Evolutionary conservation across 495 filamentous ascomycete genomes (phyloP).

Genomic region (Astrothelium macrocarpum): DNA sequence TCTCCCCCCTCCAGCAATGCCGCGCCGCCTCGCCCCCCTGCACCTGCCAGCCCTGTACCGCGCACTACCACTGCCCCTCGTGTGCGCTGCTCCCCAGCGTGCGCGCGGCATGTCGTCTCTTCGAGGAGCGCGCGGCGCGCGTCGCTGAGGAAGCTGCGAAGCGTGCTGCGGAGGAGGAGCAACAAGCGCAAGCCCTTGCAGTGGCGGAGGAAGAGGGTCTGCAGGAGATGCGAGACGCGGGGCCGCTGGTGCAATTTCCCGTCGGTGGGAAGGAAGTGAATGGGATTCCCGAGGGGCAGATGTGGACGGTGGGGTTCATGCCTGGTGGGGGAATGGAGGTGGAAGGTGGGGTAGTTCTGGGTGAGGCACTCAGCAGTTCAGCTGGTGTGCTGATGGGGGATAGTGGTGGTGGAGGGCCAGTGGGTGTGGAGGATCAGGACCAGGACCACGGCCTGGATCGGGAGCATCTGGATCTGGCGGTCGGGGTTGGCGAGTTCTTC

Average conservation of each 20-base stretch:
- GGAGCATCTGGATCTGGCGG: neutral
- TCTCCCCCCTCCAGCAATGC: neutral
- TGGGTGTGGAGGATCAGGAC: neutral
- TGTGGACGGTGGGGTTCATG: neutral
- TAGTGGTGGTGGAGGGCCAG: neutral
- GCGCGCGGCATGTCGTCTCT: neutral
- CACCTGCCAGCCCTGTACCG: neutral
- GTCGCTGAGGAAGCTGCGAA: neutral
- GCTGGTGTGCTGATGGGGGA: neutral
- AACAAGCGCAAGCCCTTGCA: neutral
- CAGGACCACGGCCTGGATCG: neutral
- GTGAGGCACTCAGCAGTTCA: neutral
- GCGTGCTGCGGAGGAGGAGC: neutral
- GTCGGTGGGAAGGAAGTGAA: neutral
- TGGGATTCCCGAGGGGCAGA: neutral
- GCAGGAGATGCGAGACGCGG: conserved; percentile 1
- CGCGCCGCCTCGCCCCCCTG: neutral
- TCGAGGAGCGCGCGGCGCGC: neutral
- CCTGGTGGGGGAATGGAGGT: neutral
- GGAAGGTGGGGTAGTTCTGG: neutral
- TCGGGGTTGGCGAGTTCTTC: conserved; percentile 2
- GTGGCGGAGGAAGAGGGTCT: neutral
- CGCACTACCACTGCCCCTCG: neutral
- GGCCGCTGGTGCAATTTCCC: no score
- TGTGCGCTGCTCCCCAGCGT: neutral